Base-by-base conservation (phyloP, 2,329 filamentous ascomycete species). In the Colletotrichum sp. region DNA sequence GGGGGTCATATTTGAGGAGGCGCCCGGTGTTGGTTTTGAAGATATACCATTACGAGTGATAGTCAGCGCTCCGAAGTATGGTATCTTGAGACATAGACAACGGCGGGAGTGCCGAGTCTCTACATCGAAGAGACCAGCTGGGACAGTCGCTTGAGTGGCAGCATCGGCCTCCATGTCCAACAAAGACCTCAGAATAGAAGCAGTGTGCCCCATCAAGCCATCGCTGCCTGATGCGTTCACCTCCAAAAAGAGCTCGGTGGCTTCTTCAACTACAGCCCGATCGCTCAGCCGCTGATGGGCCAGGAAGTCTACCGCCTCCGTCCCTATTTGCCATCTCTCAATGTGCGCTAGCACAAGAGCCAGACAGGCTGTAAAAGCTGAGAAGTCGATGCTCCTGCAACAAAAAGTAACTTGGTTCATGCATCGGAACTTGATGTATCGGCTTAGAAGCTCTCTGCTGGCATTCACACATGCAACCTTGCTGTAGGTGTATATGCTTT, bases 271-370 rank as follows among this genome's bases (percentile, higher is more conserved):
- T 73, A 83, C 80, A 1, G 79, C 84, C 8, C 83, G 80, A 74
- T 87, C 85, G 61, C 80, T 77, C 2, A 79, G 70, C 6, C 80
- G 79, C 69, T 86, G 85, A 72, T 86, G 83, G 8, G 78, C 80
- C 0, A 86, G 79, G 18, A 82, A 72, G 71, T 83, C 80, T 24
- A 77, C 76, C 6, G 62, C 62, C 5, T 71, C 61, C 3, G 33
- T 8, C 1, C 24, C 24, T 24, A 15, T 6, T 36, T 4, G 27
- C 36, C 29, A 38, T 62, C 31, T 73, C 69, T 82, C 79, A 13
- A 85, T 73, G 61, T 85, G 81, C 13, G 82, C 81, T 9, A 86
- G 76, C 6, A 83, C 36, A 4, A 86, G 77, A 6, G 83, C 82
- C 77, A 84, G 81, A 8, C 78, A 79, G 6, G 84, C 83, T 74